Percentiles rank a stretch among this genome's conserved stretches.
phyloP scores from a whole-genome alignment of 768 basidiomycete genomes.

The Clavulina sp. region DNA sequence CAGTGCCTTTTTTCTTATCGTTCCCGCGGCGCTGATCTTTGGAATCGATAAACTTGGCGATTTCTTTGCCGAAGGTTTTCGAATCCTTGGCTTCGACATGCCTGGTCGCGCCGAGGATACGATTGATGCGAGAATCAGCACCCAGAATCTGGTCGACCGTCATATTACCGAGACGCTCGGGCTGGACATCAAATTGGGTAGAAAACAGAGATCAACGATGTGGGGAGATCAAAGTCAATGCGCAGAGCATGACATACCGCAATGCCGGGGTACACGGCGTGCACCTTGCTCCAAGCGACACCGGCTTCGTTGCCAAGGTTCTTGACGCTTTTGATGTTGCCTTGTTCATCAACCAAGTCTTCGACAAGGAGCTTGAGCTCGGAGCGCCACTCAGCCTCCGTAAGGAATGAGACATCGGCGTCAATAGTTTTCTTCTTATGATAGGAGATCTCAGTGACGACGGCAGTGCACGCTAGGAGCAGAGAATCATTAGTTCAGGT shows the following conservation, averaged over 20 bases:
- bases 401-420: slow-evolving; percentile 41
- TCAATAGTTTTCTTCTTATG: slow-evolving; percentile 38
- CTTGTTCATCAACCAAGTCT: slow-evolving; percentile 44
- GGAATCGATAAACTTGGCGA: slow-evolving; percentile 47
- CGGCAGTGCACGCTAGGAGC: slow-evolving; percentile 40
- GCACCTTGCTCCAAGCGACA: slow-evolving; percentile 42
- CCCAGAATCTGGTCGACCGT: slow-evolving; percentile 28
- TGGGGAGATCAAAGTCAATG: slow-evolving; percentile 32
- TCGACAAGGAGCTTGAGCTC: slow-evolving; percentile 37
- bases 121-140: slow-evolving; percentile 17
- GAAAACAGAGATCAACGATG: slow-evolving; percentile 47
- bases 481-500: not conserved
- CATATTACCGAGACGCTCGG: slow-evolving; percentile 33
- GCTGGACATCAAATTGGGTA: slow-evolving; percentile 28
- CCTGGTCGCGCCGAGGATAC: slow-evolving; percentile 35
- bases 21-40: slow-evolving; percentile 36
- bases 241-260: not conserved
- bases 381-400: slow-evolving; percentile 36
- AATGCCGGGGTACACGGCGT: not conserved
- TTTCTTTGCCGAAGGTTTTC: slow-evolving; percentile 33
- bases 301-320: slow-evolving; percentile 44
- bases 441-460: slow-evolving; percentile 43
- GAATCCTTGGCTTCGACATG: slow-evolving; percentile 34
- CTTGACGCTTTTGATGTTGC: slow-evolving; percentile 31
- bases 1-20: slow-evolving; percentile 9